Conservation (phyloP, 1,284 basidiomycete species). For the Hypsizygus ulmarius region DNA sequence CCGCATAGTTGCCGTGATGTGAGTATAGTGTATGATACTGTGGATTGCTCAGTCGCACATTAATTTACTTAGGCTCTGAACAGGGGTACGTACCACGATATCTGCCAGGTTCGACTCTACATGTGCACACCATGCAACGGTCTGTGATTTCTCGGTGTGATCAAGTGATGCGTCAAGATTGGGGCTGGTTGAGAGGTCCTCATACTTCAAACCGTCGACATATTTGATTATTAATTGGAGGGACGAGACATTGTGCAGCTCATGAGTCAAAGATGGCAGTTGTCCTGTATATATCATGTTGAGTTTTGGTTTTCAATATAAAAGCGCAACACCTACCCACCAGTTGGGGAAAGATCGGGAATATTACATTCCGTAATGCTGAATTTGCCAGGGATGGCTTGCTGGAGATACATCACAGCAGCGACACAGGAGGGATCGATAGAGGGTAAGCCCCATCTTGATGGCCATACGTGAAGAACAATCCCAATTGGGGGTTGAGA, state of each 20-base stretch:
- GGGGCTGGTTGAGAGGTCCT: conserved; percentile 26
- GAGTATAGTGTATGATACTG: conserved; percentile 62
- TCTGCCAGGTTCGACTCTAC: conserved; percentile 66
- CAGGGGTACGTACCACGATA: conserved; percentile 61
- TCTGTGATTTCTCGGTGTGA: conserved; percentile 46
- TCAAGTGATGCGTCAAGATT: conserved; percentile 47
- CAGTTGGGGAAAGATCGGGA: conserved; percentile 74
- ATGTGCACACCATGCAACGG: conserved; percentile 61
- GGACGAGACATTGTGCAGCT: conserved; percentile 46
- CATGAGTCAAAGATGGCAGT: conserved; percentile 67
- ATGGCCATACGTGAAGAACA: conserved; percentile 68
- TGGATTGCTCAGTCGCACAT: conserved; percentile 6
- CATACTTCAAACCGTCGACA: conserved; percentile 42
- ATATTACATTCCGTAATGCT: conserved; percentile 58
- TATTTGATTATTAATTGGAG: conserved; percentile 64
- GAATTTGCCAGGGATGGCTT: conserved; percentile 63
- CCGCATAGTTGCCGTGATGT: conserved; percentile 58
- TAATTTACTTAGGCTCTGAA: not conserved
- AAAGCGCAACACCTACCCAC: conserved; percentile 42
- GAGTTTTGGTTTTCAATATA: not conserved
- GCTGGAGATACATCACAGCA: conserved; percentile 63
- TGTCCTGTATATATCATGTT: conserved; percentile 44
- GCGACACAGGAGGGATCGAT: conserved; percentile 64
- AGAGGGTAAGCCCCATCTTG: conserved; percentile 59
- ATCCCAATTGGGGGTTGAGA: conserved; percentile 18